Evolutionary conservation across 2,329 filamentous ascomycete species (phyloP), one percentile per base, ranked within the genome.

Genomic region (Sordariomycetes sp.): DNA sequence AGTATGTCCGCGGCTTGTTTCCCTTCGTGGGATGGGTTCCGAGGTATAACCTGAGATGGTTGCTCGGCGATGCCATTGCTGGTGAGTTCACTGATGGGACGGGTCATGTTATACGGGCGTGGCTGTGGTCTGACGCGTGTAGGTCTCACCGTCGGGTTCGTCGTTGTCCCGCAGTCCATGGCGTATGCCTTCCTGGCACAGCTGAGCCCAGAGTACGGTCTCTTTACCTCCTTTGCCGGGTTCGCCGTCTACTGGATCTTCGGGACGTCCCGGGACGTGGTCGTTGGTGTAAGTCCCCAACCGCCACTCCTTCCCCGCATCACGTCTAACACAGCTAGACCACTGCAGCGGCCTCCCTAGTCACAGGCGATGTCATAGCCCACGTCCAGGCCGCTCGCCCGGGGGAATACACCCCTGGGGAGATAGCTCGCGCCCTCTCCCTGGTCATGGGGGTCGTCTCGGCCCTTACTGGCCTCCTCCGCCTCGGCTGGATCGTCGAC

Each of bases 141-240:
- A 72, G 69, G 68, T 55, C 62, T 71, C n/a, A 72, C 70, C 3
- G 66, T 72, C 58, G 87, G 87, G 48, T 79, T 85, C 55, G 87
- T 90, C 13, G 86, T 90, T 32, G 84, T 90, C 53, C 87, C 87
- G 4, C 88, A 91, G 69, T 83, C 85, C 58, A 87, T 91, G 85
- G 87, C 87, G 0, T 92, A 92, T 66, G 87, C 88, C 13, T 72
- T 84, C 36, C 75, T 92, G 24, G 88, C 88, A 25, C 74, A 82
- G 50, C 73, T 92, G 17, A 75, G 77, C 0, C 77, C 83, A 2
- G 78, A 90, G 62, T 91, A 81, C 64, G 88, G 88, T 39, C 74
- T 92, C 0, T 92, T 92, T 70, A 89, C 88, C 0, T 90, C 87
- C 0, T 92, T 92, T 65, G 87, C 90, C 68, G 88, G 88, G 54